A percentile compares a stretch with the other conserved stretches of the same genome.
phyloP scores from a whole-genome alignment of 2,329 filamentous ascomycete genomes.

The Albophoma yamanashiensis region DNA sequence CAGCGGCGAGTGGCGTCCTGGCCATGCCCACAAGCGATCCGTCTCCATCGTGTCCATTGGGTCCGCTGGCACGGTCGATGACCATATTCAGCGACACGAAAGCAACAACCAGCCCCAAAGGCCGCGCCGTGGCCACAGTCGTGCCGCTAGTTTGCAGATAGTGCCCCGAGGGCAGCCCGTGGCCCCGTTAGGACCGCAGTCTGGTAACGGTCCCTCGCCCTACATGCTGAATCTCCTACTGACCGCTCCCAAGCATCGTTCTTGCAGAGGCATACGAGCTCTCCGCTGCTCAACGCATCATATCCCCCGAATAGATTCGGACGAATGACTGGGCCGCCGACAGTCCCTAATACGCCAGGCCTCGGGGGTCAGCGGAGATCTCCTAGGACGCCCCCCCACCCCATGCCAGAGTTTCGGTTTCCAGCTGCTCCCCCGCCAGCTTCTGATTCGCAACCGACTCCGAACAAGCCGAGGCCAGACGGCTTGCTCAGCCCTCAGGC shows the following conservation, averaged over 20 bases:
- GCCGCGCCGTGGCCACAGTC: conserved; percentile 54
- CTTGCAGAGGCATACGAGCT: conserved; percentile 32
- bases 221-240: conserved; percentile 1
- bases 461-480: conserved; percentile 22
- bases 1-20: conserved; percentile 19
- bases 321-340: conserved; percentile 29
- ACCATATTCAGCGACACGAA: conserved; percentile 32
- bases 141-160: conserved; percentile 76
- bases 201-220: conserved; percentile 22
- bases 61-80: conserved; percentile 38
- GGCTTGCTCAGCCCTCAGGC: conserved; percentile 28
- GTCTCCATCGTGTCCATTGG: conserved; percentile 76
- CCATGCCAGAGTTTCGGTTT: conserved; percentile 47
- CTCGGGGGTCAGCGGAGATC: conserved; percentile 24
- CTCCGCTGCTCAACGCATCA: conserved; percentile 44
- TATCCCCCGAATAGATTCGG: conserved; percentile 39
- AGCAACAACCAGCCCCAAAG: conserved; percentile 32
- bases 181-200: conserved; percentile 30
- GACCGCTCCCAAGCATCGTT: conserved; percentile 16
- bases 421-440: conserved; percentile 35
- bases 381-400: conserved; percentile 28
- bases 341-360: conserved; percentile 34
- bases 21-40: conserved; percentile 62
- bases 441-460: conserved; percentile 18
- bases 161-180: conserved; percentile 23